A percentile compares a stretch with the other conserved stretches of the same genome.
Evolutionary conservation across 345 rosid genomes (phyloP).

Genomic region (Euphorbia pulcherrima): DNA sequence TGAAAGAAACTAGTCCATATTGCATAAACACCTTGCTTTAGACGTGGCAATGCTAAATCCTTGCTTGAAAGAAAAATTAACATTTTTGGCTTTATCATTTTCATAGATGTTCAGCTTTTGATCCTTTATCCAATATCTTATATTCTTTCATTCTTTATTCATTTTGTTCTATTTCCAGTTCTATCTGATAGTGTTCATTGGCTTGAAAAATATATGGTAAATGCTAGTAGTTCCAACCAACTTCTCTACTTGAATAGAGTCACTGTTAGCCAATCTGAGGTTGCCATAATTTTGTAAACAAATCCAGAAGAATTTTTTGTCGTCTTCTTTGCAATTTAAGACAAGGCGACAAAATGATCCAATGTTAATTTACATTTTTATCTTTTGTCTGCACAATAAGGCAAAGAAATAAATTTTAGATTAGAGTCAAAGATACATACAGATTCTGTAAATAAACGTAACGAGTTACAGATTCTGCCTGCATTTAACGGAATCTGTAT

Average conservation of each 20-base stretch:
- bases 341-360: not conserved
- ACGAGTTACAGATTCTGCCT: not conserved
- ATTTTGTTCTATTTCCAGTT: not conserved
- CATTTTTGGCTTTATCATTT: not conserved
- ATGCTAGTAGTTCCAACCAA: not conserved
- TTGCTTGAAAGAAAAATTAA: not conserved
- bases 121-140: not conserved
- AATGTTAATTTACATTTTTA: not conserved
- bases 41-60: constrained; percentile 2
- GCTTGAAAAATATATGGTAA: not conserved
- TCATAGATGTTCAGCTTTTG: not conserved
- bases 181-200: not conserved
- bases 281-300: no score
- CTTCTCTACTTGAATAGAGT: not conserved
- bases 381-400: not conserved
- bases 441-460: no score
- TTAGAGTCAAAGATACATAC: not conserved
- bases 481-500: not conserved
- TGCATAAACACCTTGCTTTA: not conserved
- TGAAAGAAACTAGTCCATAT: not conserved
- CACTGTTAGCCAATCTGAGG: not conserved
- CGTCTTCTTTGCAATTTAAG: not conserved
- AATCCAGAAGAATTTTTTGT: no score
- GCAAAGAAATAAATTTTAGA: not conserved
- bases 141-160: not conserved